phyloP scores from a whole-genome alignment of 345 rosid species.

The Toxicodendron radicans region DNA sequence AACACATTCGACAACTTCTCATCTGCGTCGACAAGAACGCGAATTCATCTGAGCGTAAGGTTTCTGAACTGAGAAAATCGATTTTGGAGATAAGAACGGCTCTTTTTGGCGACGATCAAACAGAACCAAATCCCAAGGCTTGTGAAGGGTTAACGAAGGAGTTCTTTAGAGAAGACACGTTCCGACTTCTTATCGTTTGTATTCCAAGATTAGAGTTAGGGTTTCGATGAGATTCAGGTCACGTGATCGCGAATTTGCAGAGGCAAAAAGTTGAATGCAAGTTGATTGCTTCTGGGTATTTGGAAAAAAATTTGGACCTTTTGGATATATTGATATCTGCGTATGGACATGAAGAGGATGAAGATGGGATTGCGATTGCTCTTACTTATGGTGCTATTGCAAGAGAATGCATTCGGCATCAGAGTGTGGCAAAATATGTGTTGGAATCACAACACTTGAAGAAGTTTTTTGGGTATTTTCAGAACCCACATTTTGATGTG shows the following conservation, averaged over 20 bases:
- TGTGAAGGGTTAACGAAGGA: slow-evolving; percentile 50
- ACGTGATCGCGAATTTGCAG: slow-evolving; percentile 47
- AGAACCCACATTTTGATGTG: slow-evolving; percentile 48
- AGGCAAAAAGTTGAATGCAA: slow-evolving; percentile 43
- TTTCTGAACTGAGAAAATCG: slow-evolving; percentile 40
- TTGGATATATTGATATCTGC: slow-evolving; percentile 42
- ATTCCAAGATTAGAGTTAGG: slow-evolving; percentile 47
- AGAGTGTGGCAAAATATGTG: slow-evolving; percentile 45
- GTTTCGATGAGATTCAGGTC: slow-evolving; percentile 47
- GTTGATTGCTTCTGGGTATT: slow-evolving; percentile 37
- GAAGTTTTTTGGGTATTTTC: slow-evolving; percentile 42
- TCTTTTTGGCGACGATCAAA: slow-evolving; percentile 48
- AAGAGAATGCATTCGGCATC: slow-evolving; percentile 59
- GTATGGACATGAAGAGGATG: not conserved
- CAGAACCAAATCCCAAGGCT: slow-evolving; percentile 57
- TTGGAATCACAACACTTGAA: slow-evolving; percentile 43
- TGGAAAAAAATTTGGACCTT: slow-evolving; percentile 42
- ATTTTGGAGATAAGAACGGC: slow-evolving; percentile 48
- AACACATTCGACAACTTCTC: slow-evolving; percentile 39
- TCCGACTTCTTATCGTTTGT: slow-evolving; percentile 41
- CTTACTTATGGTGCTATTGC: slow-evolving; percentile 44
- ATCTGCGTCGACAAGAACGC: slow-evolving; percentile 1
- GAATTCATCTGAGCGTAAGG: slow-evolving; percentile 17
- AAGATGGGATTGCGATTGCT: slow-evolving; percentile 37
- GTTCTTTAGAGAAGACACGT: slow-evolving; percentile 46